Evolutionary conservation across 495 filamentous ascomycete genomes (phyloP).

Genomic region (Tuber calosporum): DNA sequence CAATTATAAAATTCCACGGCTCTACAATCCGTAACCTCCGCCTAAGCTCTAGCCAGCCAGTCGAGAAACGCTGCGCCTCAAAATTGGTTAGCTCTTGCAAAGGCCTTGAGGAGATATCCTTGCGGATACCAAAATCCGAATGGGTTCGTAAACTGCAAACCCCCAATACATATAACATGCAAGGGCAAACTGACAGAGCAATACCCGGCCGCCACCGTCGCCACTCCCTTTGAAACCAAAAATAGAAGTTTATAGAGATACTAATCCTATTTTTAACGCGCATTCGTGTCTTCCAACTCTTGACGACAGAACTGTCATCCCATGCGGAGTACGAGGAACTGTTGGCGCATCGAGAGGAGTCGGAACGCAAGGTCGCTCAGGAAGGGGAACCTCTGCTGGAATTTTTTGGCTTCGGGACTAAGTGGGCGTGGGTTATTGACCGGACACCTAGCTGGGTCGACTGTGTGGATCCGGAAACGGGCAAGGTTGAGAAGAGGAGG

Average conservation of each 20-base stretch:
- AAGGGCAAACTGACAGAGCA: slow-evolving; percentile 1
- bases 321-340: slow-evolving; percentile 10
- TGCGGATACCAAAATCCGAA: slow-evolving; percentile 25
- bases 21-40: slow-evolving; percentile 15
- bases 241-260: slow-evolving; percentile 24
- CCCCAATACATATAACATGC: neutral
- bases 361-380: slow-evolving; percentile 14
- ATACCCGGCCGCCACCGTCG: neutral
- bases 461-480: neutral
- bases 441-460: slow-evolving; percentile 10
- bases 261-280: slow-evolving; percentile 21
- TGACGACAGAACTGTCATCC: slow-evolving; percentile 11
- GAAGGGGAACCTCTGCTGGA: slow-evolving; percentile 12
- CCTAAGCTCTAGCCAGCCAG: slow-evolving; percentile 18
- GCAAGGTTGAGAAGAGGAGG: neutral
- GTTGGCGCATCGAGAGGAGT: neutral
- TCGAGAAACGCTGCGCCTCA: slow-evolving; percentile 15
- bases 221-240: neutral
- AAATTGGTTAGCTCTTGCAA: slow-evolving; percentile 24
- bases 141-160: slow-evolving; percentile 17
- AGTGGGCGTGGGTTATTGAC: slow-evolving; percentile 11
- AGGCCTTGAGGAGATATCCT: slow-evolving; percentile 22
- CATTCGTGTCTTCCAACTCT: slow-evolving; percentile 22
- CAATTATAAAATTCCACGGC: slow-evolving; percentile 23
- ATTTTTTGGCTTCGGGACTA: slow-evolving; percentile 19